Evolutionary conservation across 2,329 filamentous ascomycete genomes (phyloP).

Genomic region (Remersonia thermophila): DNA sequence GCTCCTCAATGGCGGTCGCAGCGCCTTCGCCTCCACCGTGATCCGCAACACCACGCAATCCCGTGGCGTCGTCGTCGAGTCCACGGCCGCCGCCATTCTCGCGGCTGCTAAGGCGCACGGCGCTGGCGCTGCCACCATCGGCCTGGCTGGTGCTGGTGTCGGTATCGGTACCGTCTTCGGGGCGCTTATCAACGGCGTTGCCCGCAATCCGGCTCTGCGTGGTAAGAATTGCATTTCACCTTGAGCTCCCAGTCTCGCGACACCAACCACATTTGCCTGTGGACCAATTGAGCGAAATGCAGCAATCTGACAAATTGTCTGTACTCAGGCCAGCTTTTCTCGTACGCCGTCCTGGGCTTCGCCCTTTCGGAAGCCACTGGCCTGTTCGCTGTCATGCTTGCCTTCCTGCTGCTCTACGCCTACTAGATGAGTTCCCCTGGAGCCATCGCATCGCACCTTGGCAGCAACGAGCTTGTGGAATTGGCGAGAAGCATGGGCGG

Average conservation of each 20-base stretch:
- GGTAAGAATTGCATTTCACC: constrained; percentile 7
- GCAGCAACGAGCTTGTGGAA: neutral
- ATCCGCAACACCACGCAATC: constrained; percentile 17
- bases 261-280: neutral
- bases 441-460: neutral
- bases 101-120: constrained; percentile 17
- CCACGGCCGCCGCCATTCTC: constrained; percentile 16
- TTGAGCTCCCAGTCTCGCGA: neutral
- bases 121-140: constrained; percentile 17
- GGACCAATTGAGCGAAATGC: neutral
- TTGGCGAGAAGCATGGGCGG: neutral
- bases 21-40: constrained; percentile 12
- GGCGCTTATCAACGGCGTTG: constrained; percentile 15
- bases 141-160: constrained; percentile 17
- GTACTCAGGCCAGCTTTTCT: constrained; percentile 26
- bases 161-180: constrained; percentile 17
- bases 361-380: constrained; percentile 52
- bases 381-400: constrained; percentile 36
- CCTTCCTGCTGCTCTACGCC: constrained; percentile 17
- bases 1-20: constrained; percentile 16
- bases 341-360: constrained; percentile 52
- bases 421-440: constrained; percentile 10
- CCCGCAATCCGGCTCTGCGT: constrained; percentile 16
- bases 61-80: constrained; percentile 19
- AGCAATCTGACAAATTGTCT: constrained; percentile 4